Percentiles rank a stretch among this genome's conserved stretches.
Conservation (phyloP, 495 filamentous ascomycete species). For the Oidiodendron maius region DNA sequence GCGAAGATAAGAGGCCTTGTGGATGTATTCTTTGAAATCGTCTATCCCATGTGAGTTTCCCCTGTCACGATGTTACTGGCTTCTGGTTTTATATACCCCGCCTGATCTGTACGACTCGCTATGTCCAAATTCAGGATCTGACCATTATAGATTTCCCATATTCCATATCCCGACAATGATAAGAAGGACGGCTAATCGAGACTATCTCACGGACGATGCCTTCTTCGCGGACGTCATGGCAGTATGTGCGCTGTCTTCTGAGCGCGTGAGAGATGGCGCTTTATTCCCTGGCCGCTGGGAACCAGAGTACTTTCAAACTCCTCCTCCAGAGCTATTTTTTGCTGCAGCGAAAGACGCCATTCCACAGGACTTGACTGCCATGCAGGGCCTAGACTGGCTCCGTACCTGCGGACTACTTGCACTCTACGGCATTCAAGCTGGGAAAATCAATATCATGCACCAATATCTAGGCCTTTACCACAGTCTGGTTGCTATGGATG, state of each 20-base stretch:
- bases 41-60: slow-evolving; percentile 19
- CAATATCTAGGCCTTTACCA: slow-evolving; percentile 42
- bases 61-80: neutral
- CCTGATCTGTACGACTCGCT: neutral
- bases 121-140: neutral
- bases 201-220: slow-evolving; percentile 34
- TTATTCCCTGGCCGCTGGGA: slow-evolving; percentile 27
- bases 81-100: neutral
- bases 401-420: slow-evolving; percentile 40
- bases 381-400: slow-evolving; percentile 37
- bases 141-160: slow-evolving; percentile 38
- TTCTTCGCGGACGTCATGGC: slow-evolving; percentile 46
- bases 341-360: slow-evolving; percentile 36
- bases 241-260: slow-evolving; percentile 40
- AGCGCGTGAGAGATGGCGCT: slow-evolving; percentile 40
- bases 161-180: slow-evolving; percentile 40
- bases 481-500: slow-evolving; percentile 36
- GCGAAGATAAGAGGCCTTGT: slow-evolving; percentile 10
- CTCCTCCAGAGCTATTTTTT: slow-evolving; percentile 39
- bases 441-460: slow-evolving; percentile 40
- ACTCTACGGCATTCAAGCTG: slow-evolving; percentile 41
- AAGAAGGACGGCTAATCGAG: slow-evolving; percentile 28
- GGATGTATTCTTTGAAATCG: slow-evolving; percentile 14
- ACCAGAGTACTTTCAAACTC: slow-evolving; percentile 24
- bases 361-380: slow-evolving; percentile 30